A percentile compares a stretch with the other conserved stretches of the same genome.
phyloP scores from a whole-genome alignment of 345 rosid genomes.

The Rhodamnia rubescens region DNA sequence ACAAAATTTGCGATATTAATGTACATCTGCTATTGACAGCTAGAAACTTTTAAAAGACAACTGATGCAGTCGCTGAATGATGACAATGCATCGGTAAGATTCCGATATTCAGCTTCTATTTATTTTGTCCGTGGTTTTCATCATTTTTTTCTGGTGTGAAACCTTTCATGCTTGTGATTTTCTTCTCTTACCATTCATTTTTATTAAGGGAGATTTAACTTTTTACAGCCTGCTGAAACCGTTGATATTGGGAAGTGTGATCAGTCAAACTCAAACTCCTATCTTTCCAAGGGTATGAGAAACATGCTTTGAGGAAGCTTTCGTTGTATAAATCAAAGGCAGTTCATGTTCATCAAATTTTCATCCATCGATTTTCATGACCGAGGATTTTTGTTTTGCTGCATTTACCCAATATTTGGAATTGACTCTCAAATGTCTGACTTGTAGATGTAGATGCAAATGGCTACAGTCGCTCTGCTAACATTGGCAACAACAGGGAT shows the following conservation, averaged over 20 bases:
- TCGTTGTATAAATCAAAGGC: not conserved
- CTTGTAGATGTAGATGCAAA: slow-evolving; percentile 40
- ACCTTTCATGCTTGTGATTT: not conserved
- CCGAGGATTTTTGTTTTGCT: not conserved
- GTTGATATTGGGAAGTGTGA: slow-evolving; percentile 58
- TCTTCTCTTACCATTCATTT: not conserved
- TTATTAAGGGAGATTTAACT: not conserved
- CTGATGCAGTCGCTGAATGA: slow-evolving; percentile 83
- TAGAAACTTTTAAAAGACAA: slow-evolving; percentile 88
- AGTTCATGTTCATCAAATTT: not conserved
- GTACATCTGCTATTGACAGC: slow-evolving; percentile 20
- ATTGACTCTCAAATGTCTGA: not conserved
- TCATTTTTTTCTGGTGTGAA: not conserved
- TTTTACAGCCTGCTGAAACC: slow-evolving; percentile 41
- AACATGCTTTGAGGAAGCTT: not conserved
- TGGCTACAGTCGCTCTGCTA: slow-evolving; percentile 31
- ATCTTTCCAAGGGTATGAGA: slow-evolving; percentile 43
- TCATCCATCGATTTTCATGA: not conserved
- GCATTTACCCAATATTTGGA: not conserved
- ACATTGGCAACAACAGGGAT: slow-evolving; percentile 25
- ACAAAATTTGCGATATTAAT: not conserved
- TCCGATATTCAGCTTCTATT: not conserved
- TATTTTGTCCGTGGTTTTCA: not conserved
- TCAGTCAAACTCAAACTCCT: slow-evolving; percentile 46
- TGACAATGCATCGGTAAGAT: slow-evolving; percentile 61